Conservation (phyloP, 805 yeast genomes). For the Yamadazyma laniorum region DNA sequence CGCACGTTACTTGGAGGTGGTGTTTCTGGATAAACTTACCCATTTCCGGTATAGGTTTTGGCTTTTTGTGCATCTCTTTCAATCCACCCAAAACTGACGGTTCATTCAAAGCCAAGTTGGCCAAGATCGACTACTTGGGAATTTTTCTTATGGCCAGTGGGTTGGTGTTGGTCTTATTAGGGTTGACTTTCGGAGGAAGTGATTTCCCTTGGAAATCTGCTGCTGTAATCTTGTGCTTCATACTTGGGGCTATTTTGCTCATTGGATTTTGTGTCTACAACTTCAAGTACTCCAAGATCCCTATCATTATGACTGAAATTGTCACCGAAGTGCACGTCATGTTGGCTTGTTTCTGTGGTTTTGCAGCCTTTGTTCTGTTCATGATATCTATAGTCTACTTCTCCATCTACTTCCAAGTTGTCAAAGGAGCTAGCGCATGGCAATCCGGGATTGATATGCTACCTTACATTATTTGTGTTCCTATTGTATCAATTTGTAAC, state of each 20-base stretch:
- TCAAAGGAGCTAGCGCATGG: slow-evolving; percentile 33
- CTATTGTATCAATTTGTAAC: slow-evolving; percentile 29
- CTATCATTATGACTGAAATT: slow-evolving; percentile 46
- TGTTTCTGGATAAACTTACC: slow-evolving; percentile 72
- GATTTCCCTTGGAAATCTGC: slow-evolving; percentile 54
- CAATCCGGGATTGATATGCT: slow-evolving; percentile 37
- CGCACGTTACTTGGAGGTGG: slow-evolving; percentile 70
- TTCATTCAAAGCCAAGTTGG: slow-evolving; percentile 34
- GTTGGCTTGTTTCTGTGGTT: slow-evolving; percentile 36
- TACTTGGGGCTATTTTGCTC: slow-evolving; percentile 43
- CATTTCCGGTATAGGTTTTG: slow-evolving; percentile 52
- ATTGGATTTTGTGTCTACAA: slow-evolving; percentile 39
- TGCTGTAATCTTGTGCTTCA: slow-evolving; percentile 48
- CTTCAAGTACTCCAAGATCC: slow-evolving; percentile 41
- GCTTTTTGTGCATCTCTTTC: slow-evolving; percentile 38
- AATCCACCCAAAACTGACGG: slow-evolving; percentile 49
- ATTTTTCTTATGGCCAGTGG: slow-evolving; percentile 42
- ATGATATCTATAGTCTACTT: slow-evolving; percentile 34
- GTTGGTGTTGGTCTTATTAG: slow-evolving; percentile 46
- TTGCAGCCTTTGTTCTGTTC: slow-evolving; percentile 39
- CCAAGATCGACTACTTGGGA: slow-evolving; percentile 50
- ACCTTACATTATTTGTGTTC: slow-evolving; percentile 34
- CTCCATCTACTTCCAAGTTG: slow-evolving; percentile 40
- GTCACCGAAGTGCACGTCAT: slow-evolving; percentile 34
- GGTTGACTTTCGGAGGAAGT: slow-evolving; percentile 54